Evolutionary conservation across 441 rosid genomes (phyloP), one percentile per base, ranked within the genome.

Genomic region (Erodium chrysanthum): DNA sequence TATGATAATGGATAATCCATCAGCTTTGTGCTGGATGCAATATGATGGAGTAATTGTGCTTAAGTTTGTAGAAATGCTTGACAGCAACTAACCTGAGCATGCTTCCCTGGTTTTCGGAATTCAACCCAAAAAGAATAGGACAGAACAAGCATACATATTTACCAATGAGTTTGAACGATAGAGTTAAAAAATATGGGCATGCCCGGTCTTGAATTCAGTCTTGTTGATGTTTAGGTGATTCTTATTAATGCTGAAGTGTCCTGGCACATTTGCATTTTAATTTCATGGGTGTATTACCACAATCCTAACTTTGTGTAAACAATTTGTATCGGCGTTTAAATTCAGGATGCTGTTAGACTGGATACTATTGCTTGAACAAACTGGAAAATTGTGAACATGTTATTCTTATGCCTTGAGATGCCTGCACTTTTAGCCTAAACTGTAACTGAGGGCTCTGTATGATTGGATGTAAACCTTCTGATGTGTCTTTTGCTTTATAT

Each of bases 111-210:
- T 56, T 56, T 56, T 56, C 27, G 15, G 50, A 56, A 9, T 56
- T 7, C 9, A 56, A 56, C 61, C 61, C 0, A 20, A 7, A 56
- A 7, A 56, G 14, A 21, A 56, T 56, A 56, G 25, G 25, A 56
- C 61, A 56, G 25, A 56, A 56, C 61, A 56, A 56, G 27, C 61
- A 56, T 22, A 56, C 61, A 20, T 21, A 56, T 56, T 0, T 56
- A 56, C 61, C 52, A 18, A 21, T 56, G 61, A 56, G 25, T 56
- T 56, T 52, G 23, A 18, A 17, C 11, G 17, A 9, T 42, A 42
- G 23, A 52, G 59, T 52, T 3, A 52, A 7, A 52, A 52, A 17
- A 17, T 5, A 17, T 7, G 23, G 23, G 23, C 23, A 52, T 18
- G 40, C 10, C 3, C 12, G 11, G 22, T 52, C 23, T 52, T 3